Evolutionary conservation across 1,284 basidiomycete genomes (phyloP).

Genomic region (Tremellales sp.): DNA sequence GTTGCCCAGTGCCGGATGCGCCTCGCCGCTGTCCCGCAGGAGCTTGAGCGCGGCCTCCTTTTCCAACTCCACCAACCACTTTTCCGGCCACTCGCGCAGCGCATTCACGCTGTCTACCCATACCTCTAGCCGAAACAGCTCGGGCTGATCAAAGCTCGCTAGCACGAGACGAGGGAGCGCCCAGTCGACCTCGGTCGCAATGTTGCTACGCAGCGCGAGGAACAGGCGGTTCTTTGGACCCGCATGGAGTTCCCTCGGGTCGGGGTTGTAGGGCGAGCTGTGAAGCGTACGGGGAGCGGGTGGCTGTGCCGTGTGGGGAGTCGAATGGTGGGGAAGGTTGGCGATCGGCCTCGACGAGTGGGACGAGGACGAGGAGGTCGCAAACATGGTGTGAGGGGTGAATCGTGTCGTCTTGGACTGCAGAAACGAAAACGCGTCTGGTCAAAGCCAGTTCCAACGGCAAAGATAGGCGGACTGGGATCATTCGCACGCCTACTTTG

Average conservation of each 20-base stretch:
- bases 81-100: constrained; percentile 30
- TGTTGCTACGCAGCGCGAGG: constrained; percentile 32
- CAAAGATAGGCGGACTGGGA: no score
- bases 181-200: constrained; percentile 41
- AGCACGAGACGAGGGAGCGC: constrained; percentile 41
- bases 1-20: constrained; percentile 18
- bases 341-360: constrained; percentile 14
- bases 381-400: no score
- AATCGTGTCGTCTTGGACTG: no score
- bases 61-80: constrained; percentile 38
- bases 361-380: no score
- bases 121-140: constrained; percentile 30
- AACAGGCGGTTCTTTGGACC: constrained; percentile 36
- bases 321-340: constrained; percentile 1
- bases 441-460: no score
- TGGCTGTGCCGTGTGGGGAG: background rate
- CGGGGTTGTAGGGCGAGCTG: constrained; percentile 25
- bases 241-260: constrained; percentile 20
- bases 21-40: background rate
- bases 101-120: constrained; percentile 33
- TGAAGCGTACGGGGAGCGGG: constrained; percentile 7
- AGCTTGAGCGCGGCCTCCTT: constrained; percentile 20
- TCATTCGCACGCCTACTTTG: no score
- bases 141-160: constrained; percentile 32
- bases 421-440: no score